Base-by-base conservation (phyloP, 768 basidiomycete species). In the Psilocybe cubensis region DNA sequence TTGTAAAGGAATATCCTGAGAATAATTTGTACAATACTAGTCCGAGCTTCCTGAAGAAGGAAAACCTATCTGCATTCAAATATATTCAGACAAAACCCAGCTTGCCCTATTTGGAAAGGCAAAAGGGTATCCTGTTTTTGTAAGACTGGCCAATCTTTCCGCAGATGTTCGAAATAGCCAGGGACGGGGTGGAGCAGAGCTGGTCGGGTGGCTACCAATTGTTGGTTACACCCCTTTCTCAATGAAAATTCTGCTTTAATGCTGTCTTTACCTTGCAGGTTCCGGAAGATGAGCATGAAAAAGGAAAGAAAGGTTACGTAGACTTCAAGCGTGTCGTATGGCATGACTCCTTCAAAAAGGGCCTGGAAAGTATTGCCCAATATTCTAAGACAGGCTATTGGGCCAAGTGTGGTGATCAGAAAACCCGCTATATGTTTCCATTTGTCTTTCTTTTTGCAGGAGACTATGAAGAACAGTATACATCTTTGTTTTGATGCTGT, bases 381-480 rank as follows among this genome's bases (percentile, higher is more conserved):
- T 49, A 57, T 18, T 71, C 72, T 4, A 44, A 62, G 1, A 66
- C 57, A 0, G 75, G 77, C 0, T 59, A 14, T 17, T 58, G 31
- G 43, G 35, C 56, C 40, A 25, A 38, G 10, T 74, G 69, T 63
- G 68, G 70, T 9, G 66, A 74, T 53, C 56, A 60, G 3, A 49
- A 72, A 12, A 1, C 6, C 1, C 65, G 61, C 0, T 60, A 45
- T 18, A 24, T 79, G 1, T 77, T 68, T 24, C 74, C 74, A 0
- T 12, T 72, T 1, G 63, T 79, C 29, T 31, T 75, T 0, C 73
- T 78, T 2, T 61, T 77, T 1, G 72, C 71, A 7, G 69, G 70
- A 1, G 75, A 77, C 54, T 78, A 74, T 49, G 71, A 78, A 57
- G 76, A 78, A 67, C 71, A 74, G 77, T 77, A 66, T 41, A 72